Conservation (phyloP, 306 rosid species). For the Quercus agrifolia region DNA sequence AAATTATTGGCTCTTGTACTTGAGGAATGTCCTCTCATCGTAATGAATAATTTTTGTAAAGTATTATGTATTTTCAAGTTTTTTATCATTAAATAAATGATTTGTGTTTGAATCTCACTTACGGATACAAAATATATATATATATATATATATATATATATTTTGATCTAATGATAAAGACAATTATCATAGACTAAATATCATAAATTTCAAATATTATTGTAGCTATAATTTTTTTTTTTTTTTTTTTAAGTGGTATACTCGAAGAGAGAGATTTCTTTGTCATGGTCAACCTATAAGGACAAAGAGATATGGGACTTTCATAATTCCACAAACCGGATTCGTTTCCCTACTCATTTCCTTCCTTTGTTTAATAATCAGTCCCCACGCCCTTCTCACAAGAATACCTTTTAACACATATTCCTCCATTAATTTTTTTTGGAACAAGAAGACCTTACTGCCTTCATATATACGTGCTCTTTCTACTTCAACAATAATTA, state of each 20-base stretch:
- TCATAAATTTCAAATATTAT: no score
- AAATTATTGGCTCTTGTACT: no score
- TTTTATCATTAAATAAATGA: no score
- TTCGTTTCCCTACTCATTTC: conserved; percentile 7
- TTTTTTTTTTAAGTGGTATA: background rate
- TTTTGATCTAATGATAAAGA: no score
- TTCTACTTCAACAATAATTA: conserved; percentile 2
- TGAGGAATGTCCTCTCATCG: no score
- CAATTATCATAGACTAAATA: no score
- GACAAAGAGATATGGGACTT: conserved; percentile 40
- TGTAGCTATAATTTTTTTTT: no score
- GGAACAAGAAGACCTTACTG: background rate
- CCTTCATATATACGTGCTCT: conserved; percentile 1
- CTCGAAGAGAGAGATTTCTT: conserved; percentile 27
- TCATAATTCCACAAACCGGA: conserved; percentile 31
- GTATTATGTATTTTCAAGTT: no score
- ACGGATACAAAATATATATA: no score
- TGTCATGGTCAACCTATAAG: conserved; percentile 54
- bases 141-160: no score
- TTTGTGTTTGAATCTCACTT: no score
- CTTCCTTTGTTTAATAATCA: conserved; percentile 27
- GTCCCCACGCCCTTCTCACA: conserved; percentile 16
- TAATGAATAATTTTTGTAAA: no score
- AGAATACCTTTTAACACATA: conserved; percentile 8
- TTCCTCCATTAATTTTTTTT: background rate